Evolutionary conservation across 352 stramenopile species (phyloP).

Genomic region (Phytopythium litorale): DNA sequence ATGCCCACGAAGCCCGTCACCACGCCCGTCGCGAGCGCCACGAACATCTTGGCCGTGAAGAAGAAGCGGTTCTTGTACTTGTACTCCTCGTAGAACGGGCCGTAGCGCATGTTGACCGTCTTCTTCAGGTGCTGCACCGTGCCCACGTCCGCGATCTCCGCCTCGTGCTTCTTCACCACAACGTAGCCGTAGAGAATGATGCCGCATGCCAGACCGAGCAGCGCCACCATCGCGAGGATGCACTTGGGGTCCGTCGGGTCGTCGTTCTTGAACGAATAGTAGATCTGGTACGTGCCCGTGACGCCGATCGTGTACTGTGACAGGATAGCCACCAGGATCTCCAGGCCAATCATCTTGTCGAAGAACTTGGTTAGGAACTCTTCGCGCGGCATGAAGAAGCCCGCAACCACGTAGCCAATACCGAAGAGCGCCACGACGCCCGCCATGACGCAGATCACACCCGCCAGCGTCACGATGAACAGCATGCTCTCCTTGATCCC

Average conservation of each 20-base stretch:
- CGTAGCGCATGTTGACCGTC: slow-evolving; percentile 75
- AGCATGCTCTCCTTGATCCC: slow-evolving; percentile 79
- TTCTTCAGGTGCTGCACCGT: slow-evolving; percentile 79
- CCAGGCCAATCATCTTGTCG: slow-evolving; percentile 80
- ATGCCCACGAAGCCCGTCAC: slow-evolving; percentile 56
- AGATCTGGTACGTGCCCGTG: slow-evolving; percentile 82
- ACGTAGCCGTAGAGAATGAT: slow-evolving; percentile 79
- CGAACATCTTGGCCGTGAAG: slow-evolving; percentile 77
- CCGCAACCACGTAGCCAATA: slow-evolving; percentile 45
- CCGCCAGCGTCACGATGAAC: slow-evolving; percentile 74
- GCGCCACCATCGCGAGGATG: slow-evolving; percentile 47
- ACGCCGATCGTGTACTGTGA: slow-evolving; percentile 86
- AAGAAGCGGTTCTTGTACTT: slow-evolving; percentile 87
- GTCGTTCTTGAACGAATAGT: slow-evolving; percentile 60
- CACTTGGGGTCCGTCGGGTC: slow-evolving; percentile 59
- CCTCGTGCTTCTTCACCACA: slow-evolving; percentile 69
- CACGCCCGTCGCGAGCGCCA: slow-evolving; percentile 57
- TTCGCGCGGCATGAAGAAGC: slow-evolving; percentile 64
- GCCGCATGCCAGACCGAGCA: slow-evolving; percentile 63
- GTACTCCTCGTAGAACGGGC: slow-evolving; percentile 85
- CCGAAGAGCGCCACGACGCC: slow-evolving; percentile 59
- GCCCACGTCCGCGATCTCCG: slow-evolving; percentile 72
- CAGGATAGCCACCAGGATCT: slow-evolving; percentile 70
- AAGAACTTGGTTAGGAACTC: slow-evolving; percentile 77
- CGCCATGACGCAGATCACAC: slow-evolving; percentile 72